phyloP scores from a whole-genome alignment of 176 grass and related monocot species.

The Pontederia paniculata region DNA sequence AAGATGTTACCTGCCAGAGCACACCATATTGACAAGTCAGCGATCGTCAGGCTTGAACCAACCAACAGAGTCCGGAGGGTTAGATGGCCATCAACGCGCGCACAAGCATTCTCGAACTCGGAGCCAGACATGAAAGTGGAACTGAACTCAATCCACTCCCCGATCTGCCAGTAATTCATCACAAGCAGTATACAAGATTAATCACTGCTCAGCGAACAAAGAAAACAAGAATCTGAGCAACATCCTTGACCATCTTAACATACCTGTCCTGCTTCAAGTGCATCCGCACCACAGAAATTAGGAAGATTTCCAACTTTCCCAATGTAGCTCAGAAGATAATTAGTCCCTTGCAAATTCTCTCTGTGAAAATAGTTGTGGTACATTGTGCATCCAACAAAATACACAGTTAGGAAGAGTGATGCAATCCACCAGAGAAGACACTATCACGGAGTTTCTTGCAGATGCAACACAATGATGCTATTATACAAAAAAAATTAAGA shows the following conservation, averaged over 20 bases:
- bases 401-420: not conserved
- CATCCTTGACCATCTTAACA: not conserved
- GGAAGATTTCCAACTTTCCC: constrained; percentile 38
- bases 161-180: constrained; percentile 44
- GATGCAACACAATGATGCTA: too few species aligned
- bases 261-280: constrained; percentile 59
- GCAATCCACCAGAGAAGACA: too few species aligned
- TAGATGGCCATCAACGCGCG: constrained; percentile 53
- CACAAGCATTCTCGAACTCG: constrained; percentile 64
- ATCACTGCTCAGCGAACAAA: not conserved
- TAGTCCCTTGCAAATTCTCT: constrained; percentile 48
- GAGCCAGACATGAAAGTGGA: constrained; percentile 48
- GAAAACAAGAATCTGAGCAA: not conserved
- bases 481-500: too few species aligned
- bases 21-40: constrained; percentile 69
- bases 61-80: constrained; percentile 59
- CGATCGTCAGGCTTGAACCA: constrained; percentile 52
- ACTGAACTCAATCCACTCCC: constrained; percentile 72
- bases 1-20: constrained; percentile 50
- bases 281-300: constrained; percentile 49
- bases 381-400: constrained; percentile 6
- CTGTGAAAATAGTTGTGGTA: constrained; percentile 26
- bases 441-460: too few species aligned
- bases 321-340: constrained; percentile 53
- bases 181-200: not conserved